phyloP scores from a whole-genome alignment of 108 stramenopile species.

The Hondaea fermentalgiana region DNA sequence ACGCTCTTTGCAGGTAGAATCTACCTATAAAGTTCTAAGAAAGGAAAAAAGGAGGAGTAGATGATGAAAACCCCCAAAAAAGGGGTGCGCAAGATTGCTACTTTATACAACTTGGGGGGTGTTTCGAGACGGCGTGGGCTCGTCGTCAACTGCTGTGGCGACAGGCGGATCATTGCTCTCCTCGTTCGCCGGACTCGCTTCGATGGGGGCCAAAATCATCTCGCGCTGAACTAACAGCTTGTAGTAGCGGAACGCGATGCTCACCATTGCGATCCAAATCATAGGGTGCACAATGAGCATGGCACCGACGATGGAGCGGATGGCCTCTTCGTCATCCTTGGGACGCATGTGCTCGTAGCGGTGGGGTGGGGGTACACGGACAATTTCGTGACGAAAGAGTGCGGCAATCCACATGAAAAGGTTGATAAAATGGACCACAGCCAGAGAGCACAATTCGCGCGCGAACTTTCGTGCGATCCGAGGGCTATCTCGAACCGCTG shows the following conservation, averaged over 20 bases:
- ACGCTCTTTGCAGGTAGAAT: background rate
- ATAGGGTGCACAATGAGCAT: conserved; percentile 4
- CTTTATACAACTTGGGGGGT: background rate
- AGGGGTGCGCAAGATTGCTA: background rate
- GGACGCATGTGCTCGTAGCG: background rate
- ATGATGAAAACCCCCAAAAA: background rate
- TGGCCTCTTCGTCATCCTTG: background rate
- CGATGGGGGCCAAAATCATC: background rate
- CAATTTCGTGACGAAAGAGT: background rate
- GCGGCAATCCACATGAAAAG: conserved; percentile 12
- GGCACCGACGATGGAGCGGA: background rate
- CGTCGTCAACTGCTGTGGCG: background rate
- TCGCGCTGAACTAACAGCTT: background rate
- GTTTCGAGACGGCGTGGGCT: background rate
- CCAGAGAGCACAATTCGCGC: background rate
- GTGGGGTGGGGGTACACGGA: background rate
- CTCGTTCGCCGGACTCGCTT: background rate
- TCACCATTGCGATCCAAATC: background rate
- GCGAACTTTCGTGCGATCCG: background rate
- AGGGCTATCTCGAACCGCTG: background rate
- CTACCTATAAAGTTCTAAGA: background rate
- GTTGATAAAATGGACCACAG: background rate
- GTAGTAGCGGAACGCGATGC: background rate
- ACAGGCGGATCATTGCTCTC: background rate
- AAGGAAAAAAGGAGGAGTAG: background rate